Base-by-base conservation (phyloP, 73 alveolate species). In the Stentor roeselii region DNA sequence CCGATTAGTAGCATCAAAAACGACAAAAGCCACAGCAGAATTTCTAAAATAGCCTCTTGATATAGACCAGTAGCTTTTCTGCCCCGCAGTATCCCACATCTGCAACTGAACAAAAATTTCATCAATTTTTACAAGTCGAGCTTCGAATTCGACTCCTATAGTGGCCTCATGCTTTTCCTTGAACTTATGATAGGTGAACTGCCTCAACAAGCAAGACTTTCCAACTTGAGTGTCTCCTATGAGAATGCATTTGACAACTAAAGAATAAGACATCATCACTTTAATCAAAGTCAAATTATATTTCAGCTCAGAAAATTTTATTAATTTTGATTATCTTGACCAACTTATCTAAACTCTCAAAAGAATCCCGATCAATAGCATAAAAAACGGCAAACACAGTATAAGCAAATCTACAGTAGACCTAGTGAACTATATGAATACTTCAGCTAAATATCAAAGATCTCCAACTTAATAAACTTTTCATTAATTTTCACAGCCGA, bases 81-180 rank as follows among this genome's bases (percentile, higher is more conserved):
- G 89, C n/a, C 99, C 99, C 60, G 97, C 99, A 27, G 98, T 93
- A 59, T 93, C 98, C 95, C 98, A 93, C 3, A 93, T 89, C 60
- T 93, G 76, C 27, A 92, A 84, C 60, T 89, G 88, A 35, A 93
- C 75, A 27, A 40, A 36, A 39, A 84, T 50, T 21, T 38, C 67
- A 61, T 83, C 86, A 14, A 88, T 41, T 36, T 60, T 78, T 58
- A 88, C 85, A 31, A 67, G 75, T 67, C 86, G 84, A 27, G 89
- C 59, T 3, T 88, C 89, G 74, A 92, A 92, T 75, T 92, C 97
- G 42, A 92, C 93, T 3, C 97, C 97, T 32, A 92, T 90, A 11
- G 97, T 92, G 39, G 83, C 93, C 61, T 92, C 87, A 67, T 92
- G 91, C 60, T 92, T 91, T 3, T 84, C 88, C 11, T 32, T 83